Percentiles rank a stretch among this genome's conserved stretches.
These are phyloP conservation scores for Colletotrichum lini DNA, from an alignment of 2,329 filamentous ascomycete species.

Conservation along the genomic window DNA sequence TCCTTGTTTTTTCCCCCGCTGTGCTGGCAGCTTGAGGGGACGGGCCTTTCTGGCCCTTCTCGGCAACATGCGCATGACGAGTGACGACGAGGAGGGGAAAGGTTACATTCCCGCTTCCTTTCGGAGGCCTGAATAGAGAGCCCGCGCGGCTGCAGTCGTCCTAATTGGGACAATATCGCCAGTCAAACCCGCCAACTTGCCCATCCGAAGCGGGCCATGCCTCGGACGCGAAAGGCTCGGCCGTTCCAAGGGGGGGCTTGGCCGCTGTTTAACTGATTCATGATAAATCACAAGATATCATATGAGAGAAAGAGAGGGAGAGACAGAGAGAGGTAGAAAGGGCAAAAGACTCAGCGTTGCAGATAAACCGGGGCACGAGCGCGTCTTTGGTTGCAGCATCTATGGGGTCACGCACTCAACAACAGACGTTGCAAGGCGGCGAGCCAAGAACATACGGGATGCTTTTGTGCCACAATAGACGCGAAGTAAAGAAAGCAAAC, in stretches of 20 bases:
- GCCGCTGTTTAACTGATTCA: slow-evolving; percentile 24
- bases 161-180: slow-evolving; percentile 8
- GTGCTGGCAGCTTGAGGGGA: background rate
- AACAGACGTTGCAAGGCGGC: background rate
- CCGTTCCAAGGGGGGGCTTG: slow-evolving; percentile 21
- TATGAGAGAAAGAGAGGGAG: no score
- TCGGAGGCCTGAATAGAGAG: background rate
- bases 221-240: slow-evolving; percentile 20
- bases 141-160: slow-evolving; percentile 9
- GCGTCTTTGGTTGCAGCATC: slow-evolving; percentile 2
- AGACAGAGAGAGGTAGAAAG: no score
- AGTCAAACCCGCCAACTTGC: background rate
- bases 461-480: no score
- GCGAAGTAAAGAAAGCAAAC: background rate
- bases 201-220: slow-evolving; percentile 24
- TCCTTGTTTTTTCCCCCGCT: background rate
- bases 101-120: background rate
- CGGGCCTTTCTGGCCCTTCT: no score
- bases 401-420: slow-evolving; percentile 2
- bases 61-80: background rate
- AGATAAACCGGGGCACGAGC: background rate
- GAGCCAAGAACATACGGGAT: background rate
- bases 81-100: background rate
- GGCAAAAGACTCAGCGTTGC: slow-evolving; percentile 11
- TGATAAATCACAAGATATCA: background rate